These are phyloP conservation scores for Fusarium mundagurra DNA, from an alignment of 2,329 filamentous ascomycete genomes.

Conservation along the genomic window DNA sequence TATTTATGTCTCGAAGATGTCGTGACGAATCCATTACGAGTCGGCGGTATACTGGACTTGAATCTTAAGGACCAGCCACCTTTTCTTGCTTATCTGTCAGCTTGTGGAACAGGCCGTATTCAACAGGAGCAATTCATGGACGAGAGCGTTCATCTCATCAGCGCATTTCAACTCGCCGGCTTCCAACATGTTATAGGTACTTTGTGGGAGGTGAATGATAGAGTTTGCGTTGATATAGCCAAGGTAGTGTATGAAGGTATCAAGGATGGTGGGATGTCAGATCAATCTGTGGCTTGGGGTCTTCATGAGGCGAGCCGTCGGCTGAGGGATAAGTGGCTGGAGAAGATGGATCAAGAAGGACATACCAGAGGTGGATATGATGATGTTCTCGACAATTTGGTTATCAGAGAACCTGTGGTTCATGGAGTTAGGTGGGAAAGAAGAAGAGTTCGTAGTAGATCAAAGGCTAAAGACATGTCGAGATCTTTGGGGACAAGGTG, in stretches of 20 bases:
- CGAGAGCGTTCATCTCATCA: not conserved
- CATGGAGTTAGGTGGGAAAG: not conserved
- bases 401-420: not conserved
- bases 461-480: not conserved
- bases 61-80: not conserved
- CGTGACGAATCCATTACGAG: not conserved
- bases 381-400: fast-evolving
- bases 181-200: not conserved
- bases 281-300: not conserved
- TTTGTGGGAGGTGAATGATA: not conserved
- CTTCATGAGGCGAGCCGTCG: not conserved
- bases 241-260: not conserved
- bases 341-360: not conserved
- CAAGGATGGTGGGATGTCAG: not conserved
- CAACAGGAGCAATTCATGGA: not conserved
- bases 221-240: not conserved
- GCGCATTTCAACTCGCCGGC: not conserved
- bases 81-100: not conserved
- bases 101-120: not conserved
- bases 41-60: not conserved
- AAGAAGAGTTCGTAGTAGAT: not conserved
- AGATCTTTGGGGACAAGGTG: not conserved
- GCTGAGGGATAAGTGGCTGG: not conserved
- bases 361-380: fast-evolving
- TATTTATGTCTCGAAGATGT: not conserved